Evolutionary conservation across 108 stramenopile genomes (phyloP).

Genomic region (Conticribra guillardii): DNA sequence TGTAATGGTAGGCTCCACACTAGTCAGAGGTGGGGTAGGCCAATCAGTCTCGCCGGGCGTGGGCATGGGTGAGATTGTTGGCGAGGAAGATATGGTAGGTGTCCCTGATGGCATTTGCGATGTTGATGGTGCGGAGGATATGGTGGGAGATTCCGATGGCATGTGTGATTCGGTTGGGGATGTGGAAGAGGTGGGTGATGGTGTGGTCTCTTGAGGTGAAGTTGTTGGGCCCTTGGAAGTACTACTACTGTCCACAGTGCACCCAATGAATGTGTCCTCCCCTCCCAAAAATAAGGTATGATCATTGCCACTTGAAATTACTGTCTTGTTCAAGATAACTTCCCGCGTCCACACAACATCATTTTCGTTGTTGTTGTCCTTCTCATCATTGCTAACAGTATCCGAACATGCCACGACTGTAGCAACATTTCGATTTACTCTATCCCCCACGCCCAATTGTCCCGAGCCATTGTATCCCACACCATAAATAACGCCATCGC

Average conservation of each 20-base stretch:
- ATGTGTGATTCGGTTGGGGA: neutral
- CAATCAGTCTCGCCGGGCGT: too few species aligned
- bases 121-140: neutral
- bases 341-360: neutral
- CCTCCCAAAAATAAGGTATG: conserved; percentile 35
- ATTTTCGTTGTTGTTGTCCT: neutral
- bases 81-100: neutral
- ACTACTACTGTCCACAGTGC: neutral
- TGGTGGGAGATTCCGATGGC: neutral
- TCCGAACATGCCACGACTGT: conserved; percentile 23
- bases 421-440: conserved; percentile 3
- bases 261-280: conserved; percentile 13
- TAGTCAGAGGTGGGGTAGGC: too few species aligned
- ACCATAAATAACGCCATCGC: conserved; percentile 17
- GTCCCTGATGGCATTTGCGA: neutral
- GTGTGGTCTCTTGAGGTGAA: too few species aligned
- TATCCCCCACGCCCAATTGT: conserved; percentile 31
- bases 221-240: neutral
- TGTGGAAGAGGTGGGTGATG: neutral
- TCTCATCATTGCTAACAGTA: neutral
- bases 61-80: neutral
- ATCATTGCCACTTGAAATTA: conserved; percentile 41
- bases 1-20: too few species aligned
- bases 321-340: neutral
- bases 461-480: conserved; percentile 35